Conservation (phyloP, 192 early-diverging fungal genomes). For the Chytriomyces sp. region DNA sequence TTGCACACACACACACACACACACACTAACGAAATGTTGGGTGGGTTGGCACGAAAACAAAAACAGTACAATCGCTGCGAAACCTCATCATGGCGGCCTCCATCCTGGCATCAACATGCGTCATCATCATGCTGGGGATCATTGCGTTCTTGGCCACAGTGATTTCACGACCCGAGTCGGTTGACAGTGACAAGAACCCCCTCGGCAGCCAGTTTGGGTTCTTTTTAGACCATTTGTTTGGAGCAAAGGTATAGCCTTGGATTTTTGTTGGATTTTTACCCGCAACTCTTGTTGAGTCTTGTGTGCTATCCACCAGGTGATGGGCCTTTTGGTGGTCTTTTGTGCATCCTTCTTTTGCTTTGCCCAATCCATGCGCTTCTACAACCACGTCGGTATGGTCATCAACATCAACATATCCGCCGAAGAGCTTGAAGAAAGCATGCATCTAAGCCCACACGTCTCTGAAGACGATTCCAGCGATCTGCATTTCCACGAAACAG, state of each 20-base stretch:
- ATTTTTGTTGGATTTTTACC: slow-evolving; percentile 15
- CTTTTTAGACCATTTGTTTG: slow-evolving; percentile 30
- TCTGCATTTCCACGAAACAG: slow-evolving; percentile 20
- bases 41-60: background rate
- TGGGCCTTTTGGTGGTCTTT: slow-evolving; percentile 11
- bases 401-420: slow-evolving; percentile 39
- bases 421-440: slow-evolving; percentile 23
- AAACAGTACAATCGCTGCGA: slow-evolving; percentile 46
- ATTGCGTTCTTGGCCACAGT: slow-evolving; percentile 42
- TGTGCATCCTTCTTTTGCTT: slow-evolving; percentile 42
- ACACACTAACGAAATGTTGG: background rate
- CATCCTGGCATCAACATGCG: slow-evolving; percentile 46
- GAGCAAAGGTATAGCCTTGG: slow-evolving; percentile 22
- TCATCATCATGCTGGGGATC: slow-evolving; percentile 37
- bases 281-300: background rate
- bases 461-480: background rate
- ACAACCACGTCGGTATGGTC: slow-evolving; percentile 49
- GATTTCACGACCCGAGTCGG: slow-evolving; percentile 19
- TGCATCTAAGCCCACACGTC: background rate
- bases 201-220: slow-evolving; percentile 28
- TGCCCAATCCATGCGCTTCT: slow-evolving; percentile 50
- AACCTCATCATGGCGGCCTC: slow-evolving; percentile 52
- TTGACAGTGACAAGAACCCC: slow-evolving; percentile 7
- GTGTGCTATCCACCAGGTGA: slow-evolving; percentile 1
- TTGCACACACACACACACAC: background rate